Conservation (phyloP, 495 filamentous ascomycete species). For the Neurospora intermedia region DNA sequence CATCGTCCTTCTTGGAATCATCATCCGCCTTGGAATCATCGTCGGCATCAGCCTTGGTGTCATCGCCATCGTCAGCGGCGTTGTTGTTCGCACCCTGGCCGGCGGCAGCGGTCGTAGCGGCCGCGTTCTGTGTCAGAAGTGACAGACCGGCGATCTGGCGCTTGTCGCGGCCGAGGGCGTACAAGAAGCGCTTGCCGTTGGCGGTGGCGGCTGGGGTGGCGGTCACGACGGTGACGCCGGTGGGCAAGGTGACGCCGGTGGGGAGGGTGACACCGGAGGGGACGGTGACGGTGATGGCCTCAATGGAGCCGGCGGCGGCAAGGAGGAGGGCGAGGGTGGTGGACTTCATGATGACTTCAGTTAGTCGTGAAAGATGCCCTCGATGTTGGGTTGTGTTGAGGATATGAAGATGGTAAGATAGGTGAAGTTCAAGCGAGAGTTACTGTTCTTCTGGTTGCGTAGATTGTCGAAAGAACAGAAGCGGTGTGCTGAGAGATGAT, state of each 20-base stretch:
- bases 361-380: background rate
- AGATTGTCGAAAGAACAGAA: background rate
- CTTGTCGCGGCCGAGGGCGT: background rate
- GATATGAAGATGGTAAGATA: background rate
- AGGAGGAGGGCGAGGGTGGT: background rate
- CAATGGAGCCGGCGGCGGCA: background rate
- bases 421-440: background rate
- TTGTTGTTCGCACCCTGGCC: background rate
- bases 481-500: background rate
- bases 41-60: background rate
- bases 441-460: background rate
- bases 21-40: background rate
- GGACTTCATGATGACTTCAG: background rate
- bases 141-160: background rate
- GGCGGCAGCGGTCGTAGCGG: background rate
- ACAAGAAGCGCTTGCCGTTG: slow-evolving; percentile 3
- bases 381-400: background rate
- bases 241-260: slow-evolving; percentile 17
- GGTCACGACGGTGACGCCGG: slow-evolving; percentile 20
- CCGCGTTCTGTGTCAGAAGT: background rate
- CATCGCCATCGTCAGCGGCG: background rate
- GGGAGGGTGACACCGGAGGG: slow-evolving; percentile 17
- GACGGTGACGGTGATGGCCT: slow-evolving; percentile 7
- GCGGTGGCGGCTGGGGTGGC: slow-evolving; percentile 5
- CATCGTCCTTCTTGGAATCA: background rate